A percentile compares a stretch with the other conserved stretches of the same genome.
Evolutionary conservation across 2,329 filamentous ascomycete genomes (phyloP).

Genomic region (Clarireedia monteithiana): DNA sequence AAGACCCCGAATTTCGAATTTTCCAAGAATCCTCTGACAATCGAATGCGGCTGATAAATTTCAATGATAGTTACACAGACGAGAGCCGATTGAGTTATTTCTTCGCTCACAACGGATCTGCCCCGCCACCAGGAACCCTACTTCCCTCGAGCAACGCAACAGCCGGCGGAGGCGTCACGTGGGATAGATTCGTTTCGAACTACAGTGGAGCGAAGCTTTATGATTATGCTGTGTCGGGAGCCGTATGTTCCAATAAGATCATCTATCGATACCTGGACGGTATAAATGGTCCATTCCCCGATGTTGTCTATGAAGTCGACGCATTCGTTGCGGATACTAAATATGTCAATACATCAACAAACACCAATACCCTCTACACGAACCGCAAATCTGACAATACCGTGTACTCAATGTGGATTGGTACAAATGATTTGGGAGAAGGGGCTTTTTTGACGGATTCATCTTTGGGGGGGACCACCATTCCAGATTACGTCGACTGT

Average conservation of each 20-base stretch:
- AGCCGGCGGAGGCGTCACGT: constrained; percentile 57
- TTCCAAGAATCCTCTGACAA: neutral
- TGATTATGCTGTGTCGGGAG: constrained; percentile 68
- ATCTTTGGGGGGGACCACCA: constrained; percentile 47
- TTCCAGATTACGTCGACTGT: constrained; percentile 60
- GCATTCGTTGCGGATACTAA: constrained; percentile 45
- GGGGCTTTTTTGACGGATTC: constrained; percentile 58
- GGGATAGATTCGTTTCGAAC: constrained; percentile 59
- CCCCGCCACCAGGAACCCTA: constrained; percentile 52
- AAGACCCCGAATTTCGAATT: constrained; percentile 11
- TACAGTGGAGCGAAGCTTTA: constrained; percentile 48
- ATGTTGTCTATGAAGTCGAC: constrained; percentile 53
- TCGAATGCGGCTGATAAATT: neutral
- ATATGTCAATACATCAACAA: constrained; percentile 26
- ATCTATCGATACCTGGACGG: constrained; percentile 44
- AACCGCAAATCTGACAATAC: constrained; percentile 48
- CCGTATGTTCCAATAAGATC: constrained; percentile 64
- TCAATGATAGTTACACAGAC: constrained; percentile 54
- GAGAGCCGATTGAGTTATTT: constrained; percentile 62
- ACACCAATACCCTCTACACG: constrained; percentile 35
- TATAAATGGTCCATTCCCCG: constrained; percentile 51
- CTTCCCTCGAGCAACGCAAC: constrained; percentile 43
- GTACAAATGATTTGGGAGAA: constrained; percentile 69
- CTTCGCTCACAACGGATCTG: constrained; percentile 43
- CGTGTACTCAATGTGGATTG: constrained; percentile 72